Conservation (phyloP, 108 stramenopile genomes). For the Craspedostauros australis region DNA sequence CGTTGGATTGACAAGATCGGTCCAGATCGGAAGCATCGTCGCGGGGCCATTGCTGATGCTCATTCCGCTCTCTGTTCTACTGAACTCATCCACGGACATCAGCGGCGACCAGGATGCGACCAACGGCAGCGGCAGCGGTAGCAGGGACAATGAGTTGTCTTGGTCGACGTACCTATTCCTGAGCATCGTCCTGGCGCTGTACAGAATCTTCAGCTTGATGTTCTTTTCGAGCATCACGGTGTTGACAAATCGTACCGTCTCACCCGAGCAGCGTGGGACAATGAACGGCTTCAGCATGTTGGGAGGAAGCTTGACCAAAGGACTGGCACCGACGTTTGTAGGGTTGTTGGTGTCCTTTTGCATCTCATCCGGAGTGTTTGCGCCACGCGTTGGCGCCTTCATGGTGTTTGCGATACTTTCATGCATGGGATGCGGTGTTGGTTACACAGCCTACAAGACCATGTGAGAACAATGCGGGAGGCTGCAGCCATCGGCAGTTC, state of each 20-base stretch:
- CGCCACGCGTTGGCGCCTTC: too few relatives aligned
- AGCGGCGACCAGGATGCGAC: too few relatives aligned
- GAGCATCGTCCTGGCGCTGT: conserved; percentile 22
- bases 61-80: conserved; percentile 35
- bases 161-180: conserved; percentile 14
- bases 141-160: too few relatives aligned
- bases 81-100: conserved; percentile 3
- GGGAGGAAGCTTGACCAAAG: conserved; percentile 54
- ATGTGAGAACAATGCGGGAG: too few relatives aligned
- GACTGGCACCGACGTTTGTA: conserved; percentile 45
- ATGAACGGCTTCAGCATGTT: conserved; percentile 63
- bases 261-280: conserved; percentile 42
- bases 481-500: too few relatives aligned
- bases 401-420: too few relatives aligned
- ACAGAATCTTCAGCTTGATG: conserved; percentile 33
- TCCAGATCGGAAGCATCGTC: conserved; percentile 29
- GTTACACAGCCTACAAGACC: too few relatives aligned
- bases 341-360: conserved; percentile 28
- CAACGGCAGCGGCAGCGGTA: too few relatives aligned
- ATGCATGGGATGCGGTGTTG: too few relatives aligned
- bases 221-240: conserved; percentile 54
- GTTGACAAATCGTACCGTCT: conserved; percentile 53
- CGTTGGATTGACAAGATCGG: conserved; percentile 40
- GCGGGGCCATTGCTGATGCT: conserved; percentile 26
- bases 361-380: too few relatives aligned